phyloP scores from a whole-genome alignment of 2,329 filamentous ascomycete species.

The Apiospora pterosperma region DNA sequence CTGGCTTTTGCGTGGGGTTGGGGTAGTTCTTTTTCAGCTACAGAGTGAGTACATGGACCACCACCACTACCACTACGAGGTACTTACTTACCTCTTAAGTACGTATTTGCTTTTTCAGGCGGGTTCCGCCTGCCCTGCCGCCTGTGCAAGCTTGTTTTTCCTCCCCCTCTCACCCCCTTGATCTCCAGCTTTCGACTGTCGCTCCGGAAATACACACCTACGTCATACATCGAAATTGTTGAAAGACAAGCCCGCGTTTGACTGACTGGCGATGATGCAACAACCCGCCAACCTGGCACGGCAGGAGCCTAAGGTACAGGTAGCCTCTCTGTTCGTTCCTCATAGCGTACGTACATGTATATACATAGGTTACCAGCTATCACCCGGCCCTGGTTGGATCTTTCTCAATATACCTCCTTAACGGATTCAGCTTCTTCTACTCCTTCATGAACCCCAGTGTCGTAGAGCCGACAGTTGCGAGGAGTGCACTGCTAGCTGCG shows the following conservation, averaged over 20 bases:
- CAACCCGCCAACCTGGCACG: background rate
- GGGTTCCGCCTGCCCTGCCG: too few species aligned
- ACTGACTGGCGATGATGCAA: slow-evolving; percentile 3
- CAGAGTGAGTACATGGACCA: too few species aligned
- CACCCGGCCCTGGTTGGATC: background rate
- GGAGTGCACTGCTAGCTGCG: background rate
- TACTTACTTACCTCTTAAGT: too few species aligned
- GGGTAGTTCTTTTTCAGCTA: background rate
- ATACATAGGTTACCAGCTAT: background rate
- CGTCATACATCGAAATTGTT: slow-evolving; percentile 13
- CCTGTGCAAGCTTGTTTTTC: background rate
- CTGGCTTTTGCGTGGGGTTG: background rate
- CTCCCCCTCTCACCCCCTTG: background rate
- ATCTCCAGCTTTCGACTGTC: background rate
- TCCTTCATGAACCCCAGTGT: background rate
- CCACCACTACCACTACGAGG: too few species aligned
- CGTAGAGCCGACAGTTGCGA: background rate
- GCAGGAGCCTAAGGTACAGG: background rate
- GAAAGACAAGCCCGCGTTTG: background rate
- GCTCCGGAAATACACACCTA: slow-evolving; percentile 9
- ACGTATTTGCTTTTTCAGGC: background rate
- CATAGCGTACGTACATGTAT: background rate
- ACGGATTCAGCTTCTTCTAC: background rate
- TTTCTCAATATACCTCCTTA: background rate
- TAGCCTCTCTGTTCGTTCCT: background rate